Conservation (phyloP, 202 grass and related monocot genomes). For the Bolboschoenoplectus hybrid region DNA sequence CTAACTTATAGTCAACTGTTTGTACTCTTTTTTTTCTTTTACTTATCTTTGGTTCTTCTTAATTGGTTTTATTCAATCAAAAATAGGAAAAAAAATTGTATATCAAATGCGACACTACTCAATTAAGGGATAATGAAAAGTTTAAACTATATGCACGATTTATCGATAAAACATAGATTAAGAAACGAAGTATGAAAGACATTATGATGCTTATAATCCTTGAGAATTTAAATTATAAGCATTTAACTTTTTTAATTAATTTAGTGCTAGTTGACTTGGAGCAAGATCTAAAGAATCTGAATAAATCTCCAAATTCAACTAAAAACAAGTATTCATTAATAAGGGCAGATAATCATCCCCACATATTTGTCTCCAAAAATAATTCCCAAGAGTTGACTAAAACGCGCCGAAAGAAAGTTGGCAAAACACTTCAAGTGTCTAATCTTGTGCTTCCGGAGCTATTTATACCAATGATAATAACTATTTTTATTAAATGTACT, state of each 20-base stretch:
- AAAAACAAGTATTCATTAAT: not conserved
- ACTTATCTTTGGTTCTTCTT: not conserved
- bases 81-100: not conserved
- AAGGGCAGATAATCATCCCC: too few relatives aligned
- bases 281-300: slow-evolving; percentile 8
- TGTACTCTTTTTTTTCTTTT: not conserved
- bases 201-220: slow-evolving; percentile 31
- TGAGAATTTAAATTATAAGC: too few relatives aligned
- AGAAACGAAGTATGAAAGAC: not conserved
- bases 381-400: too few relatives aligned
- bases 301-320: slow-evolving; percentile 15
- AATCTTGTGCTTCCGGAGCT: too few relatives aligned
- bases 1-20: not conserved
- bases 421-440: too few relatives aligned
- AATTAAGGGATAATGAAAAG: too few relatives aligned
- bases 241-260: too few relatives aligned
- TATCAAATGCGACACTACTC: not conserved
- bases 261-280: not conserved
- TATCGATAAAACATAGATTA: not conserved
- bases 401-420: too few relatives aligned
- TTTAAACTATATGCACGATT: not conserved
- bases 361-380: too few relatives aligned
- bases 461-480: too few relatives aligned
- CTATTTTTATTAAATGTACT: too few relatives aligned
- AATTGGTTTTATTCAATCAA: not conserved